Percentiles rank a stretch among this genome's conserved stretches.
phyloP scores from a whole-genome alignment of 148 eudicot species.

The Mesembryanthemum crystallinum region DNA sequence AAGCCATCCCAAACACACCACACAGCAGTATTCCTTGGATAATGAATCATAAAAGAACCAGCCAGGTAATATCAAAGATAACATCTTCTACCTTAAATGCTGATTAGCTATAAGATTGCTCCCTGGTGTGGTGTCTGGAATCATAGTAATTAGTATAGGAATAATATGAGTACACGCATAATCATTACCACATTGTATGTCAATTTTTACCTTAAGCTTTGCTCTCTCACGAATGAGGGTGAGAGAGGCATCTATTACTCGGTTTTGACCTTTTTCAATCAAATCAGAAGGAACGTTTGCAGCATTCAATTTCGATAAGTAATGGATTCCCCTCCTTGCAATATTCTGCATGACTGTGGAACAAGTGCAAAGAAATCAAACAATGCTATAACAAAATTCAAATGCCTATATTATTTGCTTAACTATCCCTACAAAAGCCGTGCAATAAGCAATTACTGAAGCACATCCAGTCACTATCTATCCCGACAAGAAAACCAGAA shows the following conservation, averaged over 20 bases:
- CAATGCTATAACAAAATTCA: background rate
- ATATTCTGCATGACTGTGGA: slow-evolving; percentile 52
- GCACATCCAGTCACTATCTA: too few species aligned
- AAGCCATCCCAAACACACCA: background rate
- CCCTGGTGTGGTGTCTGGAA: too few species aligned
- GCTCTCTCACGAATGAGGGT: slow-evolving; percentile 96
- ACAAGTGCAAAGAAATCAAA: background rate
- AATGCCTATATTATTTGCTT: background rate
- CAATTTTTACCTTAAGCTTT: slow-evolving; percentile 68
- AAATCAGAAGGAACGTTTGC: slow-evolving; percentile 68
- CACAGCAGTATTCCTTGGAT: too few species aligned
- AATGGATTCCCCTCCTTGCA: slow-evolving; percentile 68
- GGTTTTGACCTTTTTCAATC: slow-evolving; percentile 74
- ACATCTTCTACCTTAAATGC: background rate
- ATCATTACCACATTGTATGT: background rate
- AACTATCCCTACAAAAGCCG: too few species aligned
- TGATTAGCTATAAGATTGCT: background rate
- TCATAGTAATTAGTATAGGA: too few species aligned
- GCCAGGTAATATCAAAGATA: background rate
- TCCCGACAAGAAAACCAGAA: background rate
- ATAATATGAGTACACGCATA: background rate
- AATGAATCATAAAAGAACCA: too few species aligned
- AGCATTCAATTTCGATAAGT: slow-evolving; percentile 54
- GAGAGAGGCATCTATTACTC: slow-evolving; percentile 92
- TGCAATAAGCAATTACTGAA: too few species aligned